Evolutionary conservation across 129 eudicot species (phyloP).

Genomic region (Sambucus nigra): DNA sequence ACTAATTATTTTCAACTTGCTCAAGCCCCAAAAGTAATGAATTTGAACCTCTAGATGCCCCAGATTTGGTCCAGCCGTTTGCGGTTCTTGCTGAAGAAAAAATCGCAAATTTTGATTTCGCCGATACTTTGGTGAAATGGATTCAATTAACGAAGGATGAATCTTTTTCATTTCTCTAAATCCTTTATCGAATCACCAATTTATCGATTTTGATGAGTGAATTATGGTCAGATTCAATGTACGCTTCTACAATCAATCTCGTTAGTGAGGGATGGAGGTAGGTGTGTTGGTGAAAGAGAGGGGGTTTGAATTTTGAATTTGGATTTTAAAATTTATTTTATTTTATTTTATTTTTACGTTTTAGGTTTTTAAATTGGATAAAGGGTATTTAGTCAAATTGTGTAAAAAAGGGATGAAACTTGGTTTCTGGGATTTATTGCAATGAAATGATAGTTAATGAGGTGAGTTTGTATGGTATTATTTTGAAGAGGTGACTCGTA

Average conservation of each 20-base stretch:
- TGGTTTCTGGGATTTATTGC: too few species aligned
- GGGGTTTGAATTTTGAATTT: too few species aligned
- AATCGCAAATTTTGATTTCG: conserved; percentile 35
- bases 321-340: too few species aligned
- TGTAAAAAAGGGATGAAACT: too few species aligned
- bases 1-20: conserved; percentile 29
- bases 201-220: conserved; percentile 23
- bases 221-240: conserved; percentile 27
- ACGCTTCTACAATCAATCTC: conserved; percentile 27
- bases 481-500: too few species aligned
- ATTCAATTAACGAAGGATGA: conserved; percentile 25
- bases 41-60: conserved; percentile 27
- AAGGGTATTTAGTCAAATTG: too few species aligned
- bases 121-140: conserved; percentile 30
- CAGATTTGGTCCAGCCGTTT: conserved; percentile 29
- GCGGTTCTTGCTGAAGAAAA: conserved; percentile 39
- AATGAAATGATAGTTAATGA: too few species aligned
- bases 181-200: conserved; percentile 31
- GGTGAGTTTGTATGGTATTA: too few species aligned
- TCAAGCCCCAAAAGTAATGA: not conserved
- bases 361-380: too few species aligned
- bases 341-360: too few species aligned
- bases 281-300: too few species aligned
- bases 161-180: conserved; percentile 18
- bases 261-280: too few species aligned